phyloP scores from a whole-genome alignment of 2,329 filamentous ascomycete genomes.

The Fusarium abutilonis region DNA sequence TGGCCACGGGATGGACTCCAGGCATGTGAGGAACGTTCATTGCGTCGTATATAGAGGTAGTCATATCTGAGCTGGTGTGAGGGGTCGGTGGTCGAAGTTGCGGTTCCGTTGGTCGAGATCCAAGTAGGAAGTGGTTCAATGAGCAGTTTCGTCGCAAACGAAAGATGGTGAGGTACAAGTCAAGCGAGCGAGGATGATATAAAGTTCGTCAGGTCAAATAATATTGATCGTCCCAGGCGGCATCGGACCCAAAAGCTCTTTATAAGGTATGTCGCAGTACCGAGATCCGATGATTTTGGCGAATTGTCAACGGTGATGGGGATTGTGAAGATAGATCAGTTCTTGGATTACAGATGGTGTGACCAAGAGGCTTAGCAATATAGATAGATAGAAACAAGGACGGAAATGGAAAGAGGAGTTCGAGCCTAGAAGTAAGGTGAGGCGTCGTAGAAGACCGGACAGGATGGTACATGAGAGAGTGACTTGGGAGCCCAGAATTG shows the following conservation, averaged over 20 bases:
- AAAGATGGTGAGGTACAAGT: neutral
- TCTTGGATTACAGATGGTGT: constrained; percentile 16
- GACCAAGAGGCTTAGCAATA: constrained; percentile 29
- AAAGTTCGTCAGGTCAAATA: constrained; percentile 7
- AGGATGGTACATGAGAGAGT: constrained; percentile 38
- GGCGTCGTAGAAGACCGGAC: constrained; percentile 38
- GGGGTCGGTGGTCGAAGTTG: constrained; percentile 3
- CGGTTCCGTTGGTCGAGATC: neutral
- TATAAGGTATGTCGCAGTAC: constrained; percentile 17
- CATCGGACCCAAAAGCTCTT: constrained; percentile 22
- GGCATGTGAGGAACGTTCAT: constrained; percentile 56
- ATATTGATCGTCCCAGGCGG: constrained; percentile 16
- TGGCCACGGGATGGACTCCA: constrained; percentile 60
- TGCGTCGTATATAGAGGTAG: constrained; percentile 53
- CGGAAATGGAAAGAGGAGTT: constrained; percentile 41
- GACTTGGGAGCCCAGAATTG: constrained; percentile 43
- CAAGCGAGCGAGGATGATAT: constrained; percentile 5
- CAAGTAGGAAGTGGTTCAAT: neutral
- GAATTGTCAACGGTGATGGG: constrained; percentile 22
- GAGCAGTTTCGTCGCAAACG: neutral
- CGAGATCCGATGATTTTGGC: neutral
- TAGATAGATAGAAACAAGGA: constrained; percentile 28
- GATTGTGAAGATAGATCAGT: constrained; percentile 15
- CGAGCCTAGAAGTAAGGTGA: constrained; percentile 43
- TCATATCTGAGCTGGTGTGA: constrained; percentile 48